phyloP scores from a whole-genome alignment of 257 asterid genomes.

The Cinchona pubescens region DNA sequence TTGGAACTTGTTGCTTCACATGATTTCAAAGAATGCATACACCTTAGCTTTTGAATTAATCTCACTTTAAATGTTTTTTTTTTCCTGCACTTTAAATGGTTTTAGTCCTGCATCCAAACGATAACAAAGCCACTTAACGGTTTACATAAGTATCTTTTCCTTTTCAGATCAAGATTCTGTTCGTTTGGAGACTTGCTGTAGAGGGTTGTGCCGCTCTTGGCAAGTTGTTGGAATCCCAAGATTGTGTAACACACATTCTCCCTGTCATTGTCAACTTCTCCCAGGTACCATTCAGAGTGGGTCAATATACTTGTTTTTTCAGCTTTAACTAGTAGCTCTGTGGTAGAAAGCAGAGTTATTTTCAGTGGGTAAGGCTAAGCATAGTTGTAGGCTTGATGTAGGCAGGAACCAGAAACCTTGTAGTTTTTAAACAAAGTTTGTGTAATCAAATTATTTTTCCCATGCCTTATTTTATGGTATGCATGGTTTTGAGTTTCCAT shows the following conservation, averaged over 20 bases:
- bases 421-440: too few relatives aligned
- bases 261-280: slow-evolving; percentile 92
- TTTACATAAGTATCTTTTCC: neutral
- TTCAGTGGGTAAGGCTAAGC: neutral
- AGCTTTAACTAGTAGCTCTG: neutral
- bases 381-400: neutral
- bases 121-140: neutral
- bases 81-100: neutral
- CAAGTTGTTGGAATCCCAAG: slow-evolving; percentile 87
- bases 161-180: slow-evolving; percentile 86
- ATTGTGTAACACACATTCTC: slow-evolving; percentile 81
- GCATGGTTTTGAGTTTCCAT: neutral
- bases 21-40: neutral
- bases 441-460: neutral
- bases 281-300: slow-evolving; percentile 45
- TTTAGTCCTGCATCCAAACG: neutral
- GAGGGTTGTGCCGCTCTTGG: slow-evolving; percentile 97
- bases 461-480: neutral
- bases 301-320: slow-evolving; percentile 10
- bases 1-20: neutral
- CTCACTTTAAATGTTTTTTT: neutral
- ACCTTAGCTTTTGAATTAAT: neutral
- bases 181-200: slow-evolving; percentile 82
- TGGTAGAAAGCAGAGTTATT: neutral
- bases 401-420: neutral